Base-by-base conservation (phyloP, 2,329 filamentous ascomycete genomes). In the Pseudocercospora ulei region DNA sequence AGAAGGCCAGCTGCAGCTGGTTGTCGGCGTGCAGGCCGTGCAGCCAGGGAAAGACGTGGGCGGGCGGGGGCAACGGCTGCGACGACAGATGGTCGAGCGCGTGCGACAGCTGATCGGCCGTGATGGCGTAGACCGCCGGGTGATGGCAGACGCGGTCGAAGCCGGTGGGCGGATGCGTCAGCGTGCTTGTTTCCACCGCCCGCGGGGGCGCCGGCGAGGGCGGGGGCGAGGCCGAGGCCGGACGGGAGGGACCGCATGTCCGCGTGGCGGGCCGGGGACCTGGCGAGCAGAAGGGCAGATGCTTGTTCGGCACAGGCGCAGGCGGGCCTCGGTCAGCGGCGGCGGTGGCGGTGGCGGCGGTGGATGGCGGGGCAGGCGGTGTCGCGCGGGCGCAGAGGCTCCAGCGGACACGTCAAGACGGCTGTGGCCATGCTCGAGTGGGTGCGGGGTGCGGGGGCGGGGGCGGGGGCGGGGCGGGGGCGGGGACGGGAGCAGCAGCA, bases 21-120 rank as follows among this genome's bases (percentile, higher is more conserved):
- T 98, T 98, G 45, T 81, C 76, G 0, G 83, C 79, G 56, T 96
- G 87, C 25, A 96, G 66, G 14, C 90, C 90, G 64, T 98, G 90
- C 14, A 95, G 70, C 90, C 90, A 98, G 2, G 90, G 90, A 56
- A 96, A 98, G 46, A 96, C 83, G 44, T 78, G 71, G n/a, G 80
- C 75, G 0, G 90, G 78, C 39, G 88, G 78, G 4, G 90, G 88
- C 14, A 96, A 69, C 1, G 86, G 80, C 55, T 93, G 85, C 2
- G 77, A 73, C 2, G 88, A 75, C 43, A 77, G 67, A 54, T 87
- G 75, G 48, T 92, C 77, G 20, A 96, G 58, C 1, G 88, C 85
- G 29, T 76, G 69, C 7, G 76, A 75, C 27, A 95, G 69, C 17
- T 74, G 73, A 25, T 69, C 66, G 18, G 80, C 76, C 55, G 76